Evolutionary conservation across 1,284 basidiomycete species (phyloP).

Genomic region (Rhodotorula sp.): DNA sequence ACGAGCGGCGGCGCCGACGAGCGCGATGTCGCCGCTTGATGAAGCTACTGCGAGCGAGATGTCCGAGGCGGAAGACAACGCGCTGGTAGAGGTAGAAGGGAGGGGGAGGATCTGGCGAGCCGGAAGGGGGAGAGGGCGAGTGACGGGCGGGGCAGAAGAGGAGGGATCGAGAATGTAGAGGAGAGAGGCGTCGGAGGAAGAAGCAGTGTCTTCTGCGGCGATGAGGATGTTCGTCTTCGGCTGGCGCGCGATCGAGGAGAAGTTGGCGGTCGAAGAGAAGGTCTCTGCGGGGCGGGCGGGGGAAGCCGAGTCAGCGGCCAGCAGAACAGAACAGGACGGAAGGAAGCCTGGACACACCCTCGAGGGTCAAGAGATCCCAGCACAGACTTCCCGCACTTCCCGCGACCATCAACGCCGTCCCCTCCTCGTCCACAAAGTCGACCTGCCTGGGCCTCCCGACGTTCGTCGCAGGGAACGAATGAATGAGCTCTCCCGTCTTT

Average conservation of each 20-base stretch:
- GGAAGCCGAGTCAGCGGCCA: constrained; percentile 10
- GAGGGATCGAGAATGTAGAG: constrained; percentile 17
- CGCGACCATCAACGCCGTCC: constrained; percentile 58
- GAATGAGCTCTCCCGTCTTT: constrained; percentile 62
- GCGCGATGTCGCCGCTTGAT: constrained; percentile 11
- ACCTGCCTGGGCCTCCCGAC: constrained; percentile 48
- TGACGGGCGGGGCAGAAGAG: not conserved
- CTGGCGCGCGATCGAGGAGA: constrained; percentile 9
- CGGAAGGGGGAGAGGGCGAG: constrained; percentile 24
- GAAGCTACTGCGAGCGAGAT: constrained; percentile 32
- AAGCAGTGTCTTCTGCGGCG: constrained; percentile 11
- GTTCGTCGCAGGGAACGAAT: constrained; percentile 63
- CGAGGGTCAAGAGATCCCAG: constrained; percentile 76
- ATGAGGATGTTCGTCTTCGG: constrained; percentile 5
- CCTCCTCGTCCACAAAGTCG: constrained; percentile 62
- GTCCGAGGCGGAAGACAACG: not conserved
- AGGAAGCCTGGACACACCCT: constrained; percentile 56
- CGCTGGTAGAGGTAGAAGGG: constrained; percentile 1
- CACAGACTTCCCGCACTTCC: constrained; percentile 60
- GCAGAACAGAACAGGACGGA: not conserved
- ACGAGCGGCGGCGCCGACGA: constrained; percentile 27
- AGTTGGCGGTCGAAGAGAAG: constrained; percentile 20
- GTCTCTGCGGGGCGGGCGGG: constrained; percentile 25
- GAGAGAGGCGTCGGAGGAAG: not conserved
- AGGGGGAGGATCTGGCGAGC: constrained; percentile 25